phyloP scores from a whole-genome alignment of 2,329 filamentous ascomycete genomes.

The Pyrenochaeta sp. region DNA sequence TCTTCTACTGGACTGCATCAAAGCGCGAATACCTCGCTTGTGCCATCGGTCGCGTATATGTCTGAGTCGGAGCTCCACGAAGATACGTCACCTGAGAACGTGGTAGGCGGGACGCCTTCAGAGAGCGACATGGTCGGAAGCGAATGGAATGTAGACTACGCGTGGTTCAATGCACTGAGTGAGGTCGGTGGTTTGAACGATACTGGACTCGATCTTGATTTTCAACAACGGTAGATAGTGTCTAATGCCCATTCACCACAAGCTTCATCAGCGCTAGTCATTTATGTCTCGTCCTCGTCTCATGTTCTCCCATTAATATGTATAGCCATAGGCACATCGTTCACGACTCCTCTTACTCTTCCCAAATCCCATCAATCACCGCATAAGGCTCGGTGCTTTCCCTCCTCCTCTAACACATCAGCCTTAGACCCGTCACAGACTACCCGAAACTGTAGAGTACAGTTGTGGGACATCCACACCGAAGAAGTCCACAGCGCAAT shows the following conservation, averaged over 20 bases:
- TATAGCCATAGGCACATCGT: no score
- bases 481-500: no score
- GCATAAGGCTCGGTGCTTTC: no score
- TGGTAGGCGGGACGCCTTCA: slow-evolving; percentile 10
- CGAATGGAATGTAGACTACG: slow-evolving; percentile 9
- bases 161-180: slow-evolving; percentile 9
- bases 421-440: no score
- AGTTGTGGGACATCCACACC: no score
- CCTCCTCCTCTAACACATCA: no score
- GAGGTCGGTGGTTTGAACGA: slow-evolving; percentile 1
- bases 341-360: no score
- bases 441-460: no score
- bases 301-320: no score
- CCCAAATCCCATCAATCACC: no score
- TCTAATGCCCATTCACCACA: background rate
- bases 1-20: background rate
- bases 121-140: slow-evolving; percentile 1
- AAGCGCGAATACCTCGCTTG: slow-evolving; percentile 1
- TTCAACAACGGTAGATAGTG: background rate
- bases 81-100: slow-evolving; percentile 11
- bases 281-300: no score
- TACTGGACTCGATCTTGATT: background rate
- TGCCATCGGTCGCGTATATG: slow-evolving; percentile 4
- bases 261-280: no score
- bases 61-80: slow-evolving; percentile 15